Base-by-base conservation (phyloP, 148 eudicot genomes). In the Vaccinium vitisidaea region DNA sequence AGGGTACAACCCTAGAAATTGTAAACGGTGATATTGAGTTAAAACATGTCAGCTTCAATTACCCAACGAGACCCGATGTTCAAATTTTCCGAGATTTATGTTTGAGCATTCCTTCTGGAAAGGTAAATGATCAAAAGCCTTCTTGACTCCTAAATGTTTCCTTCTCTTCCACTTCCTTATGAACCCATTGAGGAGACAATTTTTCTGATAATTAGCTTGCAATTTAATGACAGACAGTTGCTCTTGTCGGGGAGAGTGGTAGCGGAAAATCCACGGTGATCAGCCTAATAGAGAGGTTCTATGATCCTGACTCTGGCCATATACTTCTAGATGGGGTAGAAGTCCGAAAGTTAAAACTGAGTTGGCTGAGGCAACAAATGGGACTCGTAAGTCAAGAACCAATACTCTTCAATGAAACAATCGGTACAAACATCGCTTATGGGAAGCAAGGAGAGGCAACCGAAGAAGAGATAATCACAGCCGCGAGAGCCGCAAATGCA, bases 341-440 rank as follows among this genome's bases (percentile, higher is more conserved):
- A 30, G 82, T 94, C 23, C 82, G 67, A 5, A 91, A 83, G 21
- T 80, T 94, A 70, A 93, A 93, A 74, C 86, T 93, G 73, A 88
- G 91, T 18, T 96, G 98, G 98, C 91, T 96, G 59, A 90, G 98
- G 83, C 92, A 90, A 77, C 98, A 96, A 74, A 96, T 96, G 91
- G 98, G 98, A 1, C 58, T 94, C 39, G 98, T 96, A 8, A 88
- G 98, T 85, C 98, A 96, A 89, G 98, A 96, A 75, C 98, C 98
- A 0, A 46, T 94, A 6, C 95, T 93, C 50, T 96, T 96, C 90
- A 94, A 94, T 59, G 94, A 91, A 77, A 93, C 96, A 0, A 92
- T 96, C 71, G 93, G 92, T 6, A 81, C 90, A 83, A 94, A 96
- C 93, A 94, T 96, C 27, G 93, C 94, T 1, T 94, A 93, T 4